Percentiles rank a stretch among this genome's conserved stretches.
Conservation (phyloP, 768 basidiomycete species). For the Cyclocybe cylindracea region DNA sequence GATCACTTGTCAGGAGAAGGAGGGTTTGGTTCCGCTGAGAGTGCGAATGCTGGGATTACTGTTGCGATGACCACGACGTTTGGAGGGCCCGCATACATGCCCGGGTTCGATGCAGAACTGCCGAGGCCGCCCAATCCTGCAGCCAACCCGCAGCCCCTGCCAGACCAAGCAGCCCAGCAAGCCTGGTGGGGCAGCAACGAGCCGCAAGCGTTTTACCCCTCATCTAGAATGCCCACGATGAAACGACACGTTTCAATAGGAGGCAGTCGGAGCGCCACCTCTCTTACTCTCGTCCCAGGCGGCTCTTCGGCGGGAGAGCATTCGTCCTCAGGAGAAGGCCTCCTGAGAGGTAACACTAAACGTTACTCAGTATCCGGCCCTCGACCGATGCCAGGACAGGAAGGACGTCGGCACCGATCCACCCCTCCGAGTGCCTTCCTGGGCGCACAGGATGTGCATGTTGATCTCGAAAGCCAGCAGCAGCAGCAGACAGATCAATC, state of each 20-base stretch:
- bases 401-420: slow-evolving; percentile 12
- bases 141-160: neutral
- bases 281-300: slow-evolving; percentile 11
- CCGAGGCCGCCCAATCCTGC: neutral
- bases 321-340: slow-evolving; percentile 10
- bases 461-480: slow-evolving; percentile 13
- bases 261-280: slow-evolving; percentile 14
- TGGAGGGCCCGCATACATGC: slow-evolving; percentile 21
- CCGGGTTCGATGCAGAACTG: slow-evolving; percentile 13
- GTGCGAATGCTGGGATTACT: slow-evolving; percentile 11
- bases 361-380: slow-evolving; percentile 14
- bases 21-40: slow-evolving; percentile 23
- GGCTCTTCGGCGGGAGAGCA: slow-evolving; percentile 15
- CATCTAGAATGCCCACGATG: neutral
- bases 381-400: slow-evolving; percentile 3
- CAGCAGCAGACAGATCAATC: slow-evolving; percentile 4
- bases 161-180: slow-evolving; percentile 1
- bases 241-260: neutral
- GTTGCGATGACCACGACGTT: slow-evolving; percentile 14
- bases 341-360: slow-evolving; percentile 1
- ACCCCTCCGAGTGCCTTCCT: slow-evolving; percentile 15
- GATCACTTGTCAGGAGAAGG: slow-evolving; percentile 11
- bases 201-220: neutral
- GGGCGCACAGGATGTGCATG: neutral
- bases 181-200: slow-evolving; percentile 10